These are phyloP conservation scores for Soucietia sequanensis DNA, from an alignment of 805 yeast genomes.

Conservation along the genomic window DNA sequence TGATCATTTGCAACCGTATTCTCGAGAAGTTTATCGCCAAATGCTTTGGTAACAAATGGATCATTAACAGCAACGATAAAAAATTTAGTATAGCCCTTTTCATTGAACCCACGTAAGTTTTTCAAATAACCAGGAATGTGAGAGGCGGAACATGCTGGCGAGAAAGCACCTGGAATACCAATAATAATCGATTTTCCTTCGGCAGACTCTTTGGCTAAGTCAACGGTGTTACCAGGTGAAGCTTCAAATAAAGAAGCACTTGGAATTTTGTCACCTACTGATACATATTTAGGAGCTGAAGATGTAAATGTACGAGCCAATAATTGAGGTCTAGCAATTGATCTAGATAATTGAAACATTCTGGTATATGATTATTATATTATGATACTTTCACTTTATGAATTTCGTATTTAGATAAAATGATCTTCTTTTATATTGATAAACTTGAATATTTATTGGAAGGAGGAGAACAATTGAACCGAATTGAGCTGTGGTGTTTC, in stretches of 20 bases:
- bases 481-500: too few species aligned
- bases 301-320: conserved; percentile 17
- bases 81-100: conserved; percentile 63
- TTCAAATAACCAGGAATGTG: conserved; percentile 75
- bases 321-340: too few species aligned
- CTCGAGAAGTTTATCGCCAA: conserved; percentile 50
- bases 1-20: conserved; percentile 21
- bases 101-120: conserved; percentile 48
- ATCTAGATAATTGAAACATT: too few species aligned
- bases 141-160: conserved; percentile 72
- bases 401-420: too few species aligned
- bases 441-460: too few species aligned
- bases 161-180: conserved; percentile 64
- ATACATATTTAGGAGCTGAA: conserved; percentile 26
- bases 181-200: conserved; percentile 34
- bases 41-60: conserved; percentile 79
- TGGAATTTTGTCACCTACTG: conserved; percentile 66
- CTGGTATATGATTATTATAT: too few species aligned
- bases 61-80: conserved; percentile 82
- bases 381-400: too few species aligned
- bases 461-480: too few species aligned
- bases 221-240: conserved; percentile 62
- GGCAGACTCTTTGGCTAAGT: conserved; percentile 49
- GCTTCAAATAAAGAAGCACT: conserved; percentile 52
- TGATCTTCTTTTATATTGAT: too few species aligned